Evolutionary conservation across 495 filamentous ascomycete genomes (phyloP), one percentile per base, ranked within the genome.

Genomic region (Penicillium paxilli): DNA sequence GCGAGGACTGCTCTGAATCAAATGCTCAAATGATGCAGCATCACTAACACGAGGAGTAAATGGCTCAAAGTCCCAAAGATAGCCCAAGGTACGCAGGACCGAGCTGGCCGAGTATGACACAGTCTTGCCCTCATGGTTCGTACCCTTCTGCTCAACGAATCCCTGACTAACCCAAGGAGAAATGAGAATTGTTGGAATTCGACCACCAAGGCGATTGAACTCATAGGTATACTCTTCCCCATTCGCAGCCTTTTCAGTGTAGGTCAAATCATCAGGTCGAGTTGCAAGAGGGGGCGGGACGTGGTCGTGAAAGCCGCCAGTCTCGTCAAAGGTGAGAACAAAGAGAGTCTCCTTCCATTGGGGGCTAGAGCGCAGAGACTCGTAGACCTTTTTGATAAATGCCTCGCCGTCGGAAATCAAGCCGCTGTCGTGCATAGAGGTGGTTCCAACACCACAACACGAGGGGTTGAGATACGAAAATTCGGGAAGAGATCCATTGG

Each of bases 321-420:
- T 73, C 64, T 80, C 77, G 58, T 80, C 77, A 45, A 76, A 80
- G 53, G 75, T 80, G n/a, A 80, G 60, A 47, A 80, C 63, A 46
- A 80, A 71, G 25, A 80, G 69, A 2, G 77, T 76, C 25, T 73
- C 52, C 1, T 76, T 50, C 77, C 77, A 80, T 44, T 78, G 74
- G 0, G 75, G 77, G 16, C 68, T 60, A 24, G 61, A 45, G 49
- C 77, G 77, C 23, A 80, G 55, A 23, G 77, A 70, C 22, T 79
- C 77, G 57, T 82, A 80, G 51, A 82, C 73, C 9, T 62, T 52
- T 65, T 80, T 82, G 64, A 82, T 72, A 49, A 80, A 66, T 8
- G 56, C 55, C 64, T 82, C 75, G 41, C 79, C 79, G 19, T 72
- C 64, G n/a, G 70, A 74, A 66, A 80, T 69, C 10, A 69, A 67